Evolutionary conservation across 306 rosid species (phyloP), one percentile per base, ranked within the genome.

Genomic region (Quercus robur): DNA sequence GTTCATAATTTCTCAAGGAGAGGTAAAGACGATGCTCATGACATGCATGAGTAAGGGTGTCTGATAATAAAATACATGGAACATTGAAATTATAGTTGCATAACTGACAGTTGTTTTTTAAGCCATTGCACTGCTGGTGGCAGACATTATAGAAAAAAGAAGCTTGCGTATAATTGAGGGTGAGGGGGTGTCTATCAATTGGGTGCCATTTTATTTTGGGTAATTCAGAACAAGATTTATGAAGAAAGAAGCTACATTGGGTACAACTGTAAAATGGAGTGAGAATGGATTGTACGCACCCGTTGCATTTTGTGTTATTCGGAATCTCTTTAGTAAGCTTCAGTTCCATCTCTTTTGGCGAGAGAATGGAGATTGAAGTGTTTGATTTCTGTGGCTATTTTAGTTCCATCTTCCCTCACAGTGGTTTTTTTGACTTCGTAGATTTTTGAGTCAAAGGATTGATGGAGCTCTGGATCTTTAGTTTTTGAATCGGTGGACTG

Each of bases 1-100:
- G 3, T 1, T 0, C 0, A 12, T 0, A 0, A 1, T 7, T 11
- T 61, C 8, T 0, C 0, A 0, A 12, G 2, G 35, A 12, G 1
- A 62, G 38, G 14, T 4, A 23, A 3, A 62, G 67, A 17, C 1
- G 35, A 18, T 61, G 68, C 9, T 4, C 19, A 30, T 61, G 68
- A 61, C 35, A 1, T 0, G 12, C 18, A 12, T 26, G 68, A 2
- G n/a, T 26, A 62, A 25, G 6, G 9, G 14, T 25, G 4, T 61
- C 8, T 23, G 19, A 4, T 18, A 25, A 12, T 2, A 5, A 25
- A 61, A 18, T 25, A 13, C 68, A 61, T 62, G 26, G 19, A 18
- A 62, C 68, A 62, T 13, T 0, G 0, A 8, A 28, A 28, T 3
- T 28, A 28, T 0, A 0, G 0, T 28, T 3, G 30, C 3, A 28